Evolutionary conservation across 2,329 filamentous ascomycete genomes (phyloP).

Genomic region (Ophiostoma triangulosporum): DNA sequence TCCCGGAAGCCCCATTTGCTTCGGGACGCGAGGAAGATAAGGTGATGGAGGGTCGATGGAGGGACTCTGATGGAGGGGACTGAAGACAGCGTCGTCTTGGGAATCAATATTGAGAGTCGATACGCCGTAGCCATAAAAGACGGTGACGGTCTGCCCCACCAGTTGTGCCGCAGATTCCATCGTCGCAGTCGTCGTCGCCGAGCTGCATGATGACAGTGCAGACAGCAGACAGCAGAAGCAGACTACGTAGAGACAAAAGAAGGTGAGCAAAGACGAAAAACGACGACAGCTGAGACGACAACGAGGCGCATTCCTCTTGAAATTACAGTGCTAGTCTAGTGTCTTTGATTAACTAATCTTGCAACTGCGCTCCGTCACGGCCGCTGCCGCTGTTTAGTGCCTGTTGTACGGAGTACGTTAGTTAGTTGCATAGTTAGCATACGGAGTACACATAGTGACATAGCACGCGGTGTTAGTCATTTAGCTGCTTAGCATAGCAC

Average conservation of each 20-base stretch:
- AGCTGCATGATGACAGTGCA: not conserved
- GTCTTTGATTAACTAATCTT: conserved; percentile 1
- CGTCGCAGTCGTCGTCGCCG: not conserved
- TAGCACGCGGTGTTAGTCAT: not conserved
- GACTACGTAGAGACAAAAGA: not conserved
- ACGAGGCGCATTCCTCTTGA: not conserved
- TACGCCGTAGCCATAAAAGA: not conserved
- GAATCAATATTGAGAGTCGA: not conserved
- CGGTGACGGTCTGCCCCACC: not conserved
- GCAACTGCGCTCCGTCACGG: not conserved
- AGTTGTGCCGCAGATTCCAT: not conserved
- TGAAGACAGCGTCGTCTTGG: not conserved
- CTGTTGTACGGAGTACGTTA: too few species aligned
- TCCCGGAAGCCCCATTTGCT: conserved; percentile 12
- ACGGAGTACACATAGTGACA: too few species aligned
- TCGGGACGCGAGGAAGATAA: not conserved
- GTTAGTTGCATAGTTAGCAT: too few species aligned
- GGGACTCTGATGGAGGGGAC: too few species aligned
- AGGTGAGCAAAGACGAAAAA: conserved; percentile 1
- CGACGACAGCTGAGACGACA: not conserved
- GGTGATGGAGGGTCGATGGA: too few species aligned
- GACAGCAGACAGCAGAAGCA: not conserved
- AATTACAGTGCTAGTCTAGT: not conserved
- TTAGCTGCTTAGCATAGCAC: too few species aligned
- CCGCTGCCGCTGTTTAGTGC: not conserved